Base-by-base conservation (phyloP, 352 stramenopile genomes). In the Bremia lactucae region DNA sequence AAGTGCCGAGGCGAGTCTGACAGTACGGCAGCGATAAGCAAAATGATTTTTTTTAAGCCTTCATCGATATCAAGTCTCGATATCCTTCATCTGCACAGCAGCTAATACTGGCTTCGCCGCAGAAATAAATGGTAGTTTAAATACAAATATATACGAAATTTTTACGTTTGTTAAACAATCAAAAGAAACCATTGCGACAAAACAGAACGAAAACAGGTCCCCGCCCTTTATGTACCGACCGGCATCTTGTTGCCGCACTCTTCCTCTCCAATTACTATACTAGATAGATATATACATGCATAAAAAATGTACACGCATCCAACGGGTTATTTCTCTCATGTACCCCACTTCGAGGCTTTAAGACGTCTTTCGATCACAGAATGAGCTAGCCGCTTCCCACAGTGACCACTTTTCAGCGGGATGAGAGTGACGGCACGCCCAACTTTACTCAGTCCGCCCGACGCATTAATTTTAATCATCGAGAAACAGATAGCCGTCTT, bases 361-460 rank as follows among this genome's bases (percentile, higher is more conserved):
- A 62, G 46, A 82, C 72, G 71, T 84, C 72, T 87, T 64, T 83
- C 72, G 62, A 68, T 83, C 74, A 87, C 70, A 57, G 64, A 72
- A 49, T 65, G 52, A 42, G 49, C 48, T 22, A 40, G 35, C 34
- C 18, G 35, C 31, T 54, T 42, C 18, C 37, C 42, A 26, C 55
- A 55, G 49, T 34, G 52, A 71, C 67, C 81, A 83, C 74, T 82
- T 87, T 83, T 57, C 74, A 82, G 74, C 72, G 72, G 69, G 63
- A n/a, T 72, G 54, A 62, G 35, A 36, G 35, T 51, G 26, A 54
- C 31, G 54, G 37, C 36, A 42, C 41, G 34, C 46, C 40, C 49
- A 54, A 57, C 68, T 84, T 81, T 73, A 65, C 73, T 88, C 72
- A 88, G 76, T 83, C 76, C 76, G 76, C 73, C 76, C 76, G 76